Conservation (phyloP, 1,284 basidiomycete species). For the Neolentinus lepideus region DNA sequence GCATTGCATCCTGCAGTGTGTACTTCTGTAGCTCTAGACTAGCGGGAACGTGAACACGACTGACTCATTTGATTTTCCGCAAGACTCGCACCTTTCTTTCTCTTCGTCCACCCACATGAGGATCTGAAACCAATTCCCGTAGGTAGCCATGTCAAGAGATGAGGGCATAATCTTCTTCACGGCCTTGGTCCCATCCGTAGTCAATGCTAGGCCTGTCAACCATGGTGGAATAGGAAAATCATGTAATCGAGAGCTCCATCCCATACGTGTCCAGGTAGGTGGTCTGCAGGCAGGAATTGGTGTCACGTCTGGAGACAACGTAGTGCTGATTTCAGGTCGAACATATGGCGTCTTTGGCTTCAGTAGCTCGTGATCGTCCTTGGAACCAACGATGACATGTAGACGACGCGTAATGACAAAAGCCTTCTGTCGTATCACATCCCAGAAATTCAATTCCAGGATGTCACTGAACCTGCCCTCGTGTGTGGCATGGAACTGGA, state of each 20-base stretch:
- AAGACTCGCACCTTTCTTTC: slow-evolving; percentile 43
- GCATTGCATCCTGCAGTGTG: background rate
- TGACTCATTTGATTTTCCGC: too few species aligned
- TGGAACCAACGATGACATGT: slow-evolving; percentile 19
- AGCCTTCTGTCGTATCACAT: slow-evolving; percentile 7
- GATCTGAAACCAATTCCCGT: slow-evolving; percentile 39
- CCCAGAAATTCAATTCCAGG: slow-evolving; percentile 12
- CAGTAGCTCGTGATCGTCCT: slow-evolving; percentile 17
- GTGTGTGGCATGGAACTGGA: background rate
- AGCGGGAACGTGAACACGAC: slow-evolving; percentile 6
- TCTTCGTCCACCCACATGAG: slow-evolving; percentile 55
- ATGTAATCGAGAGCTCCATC: slow-evolving; percentile 7
- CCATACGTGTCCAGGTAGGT: slow-evolving; percentile 7
- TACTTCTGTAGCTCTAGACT: background rate
- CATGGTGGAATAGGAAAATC: slow-evolving; percentile 4
- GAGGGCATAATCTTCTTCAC: slow-evolving; percentile 25
- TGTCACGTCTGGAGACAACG: background rate
- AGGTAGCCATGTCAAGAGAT: slow-evolving; percentile 29
- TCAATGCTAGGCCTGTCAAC: slow-evolving; percentile 5
- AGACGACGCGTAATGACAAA: slow-evolving; percentile 20
- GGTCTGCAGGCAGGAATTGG: slow-evolving; percentile 4
- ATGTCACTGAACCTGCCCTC: slow-evolving; percentile 11
- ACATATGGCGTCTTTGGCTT: slow-evolving; percentile 20
- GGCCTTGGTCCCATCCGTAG: slow-evolving; percentile 7
- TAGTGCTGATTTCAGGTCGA: background rate